Percentiles rank a stretch among this genome's conserved stretches.
Evolutionary conservation across 1,139 yeast genomes (phyloP).

Genomic region (Geotrichum candidum): DNA sequence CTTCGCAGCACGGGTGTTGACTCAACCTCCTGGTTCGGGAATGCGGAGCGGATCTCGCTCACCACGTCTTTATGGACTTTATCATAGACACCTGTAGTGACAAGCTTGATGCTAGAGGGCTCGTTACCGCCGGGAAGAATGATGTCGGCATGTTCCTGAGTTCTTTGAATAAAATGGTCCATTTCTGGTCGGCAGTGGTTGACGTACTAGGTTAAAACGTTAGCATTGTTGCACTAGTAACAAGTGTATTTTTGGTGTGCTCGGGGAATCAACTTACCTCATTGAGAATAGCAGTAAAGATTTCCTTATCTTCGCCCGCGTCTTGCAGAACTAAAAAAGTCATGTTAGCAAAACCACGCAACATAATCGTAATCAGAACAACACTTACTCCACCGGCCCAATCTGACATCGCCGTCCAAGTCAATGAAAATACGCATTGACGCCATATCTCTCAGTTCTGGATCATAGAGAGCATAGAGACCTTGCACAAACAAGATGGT

Average conservation of each 20-base stretch:
- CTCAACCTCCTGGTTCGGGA: neutral
- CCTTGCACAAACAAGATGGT: constrained; percentile 63
- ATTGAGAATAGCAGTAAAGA: constrained; percentile 49
- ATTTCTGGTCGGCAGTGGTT: constrained; percentile 53
- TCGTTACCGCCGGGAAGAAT: constrained; percentile 70
- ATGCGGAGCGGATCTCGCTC: neutral
- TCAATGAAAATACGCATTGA: constrained; percentile 72
- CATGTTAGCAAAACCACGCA: neutral
- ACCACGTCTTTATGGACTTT: constrained; percentile 31
- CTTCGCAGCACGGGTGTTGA: neutral
- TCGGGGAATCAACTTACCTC: constrained; percentile 21
- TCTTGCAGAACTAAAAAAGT: constrained; percentile 28
- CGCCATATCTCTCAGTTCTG: constrained; percentile 51
- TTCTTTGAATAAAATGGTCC: constrained; percentile 57
- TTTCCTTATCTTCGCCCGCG: constrained; percentile 25
- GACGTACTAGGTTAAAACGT: constrained; percentile 7
- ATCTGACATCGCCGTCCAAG: constrained; percentile 77
- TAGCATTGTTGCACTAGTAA: neutral
- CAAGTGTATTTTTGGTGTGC: neutral
- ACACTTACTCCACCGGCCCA: constrained; percentile 57
- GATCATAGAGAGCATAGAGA: constrained; percentile 69
- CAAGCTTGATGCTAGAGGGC: constrained; percentile 52
- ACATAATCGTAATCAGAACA: neutral
- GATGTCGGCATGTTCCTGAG: constrained; percentile 75
- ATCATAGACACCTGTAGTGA: constrained; percentile 68